A percentile compares a stretch with the other conserved stretches of the same genome.
phyloP scores from a whole-genome alignment of 1,139 yeast genomes.

The Kurtzmaniella quercitrusa region DNA sequence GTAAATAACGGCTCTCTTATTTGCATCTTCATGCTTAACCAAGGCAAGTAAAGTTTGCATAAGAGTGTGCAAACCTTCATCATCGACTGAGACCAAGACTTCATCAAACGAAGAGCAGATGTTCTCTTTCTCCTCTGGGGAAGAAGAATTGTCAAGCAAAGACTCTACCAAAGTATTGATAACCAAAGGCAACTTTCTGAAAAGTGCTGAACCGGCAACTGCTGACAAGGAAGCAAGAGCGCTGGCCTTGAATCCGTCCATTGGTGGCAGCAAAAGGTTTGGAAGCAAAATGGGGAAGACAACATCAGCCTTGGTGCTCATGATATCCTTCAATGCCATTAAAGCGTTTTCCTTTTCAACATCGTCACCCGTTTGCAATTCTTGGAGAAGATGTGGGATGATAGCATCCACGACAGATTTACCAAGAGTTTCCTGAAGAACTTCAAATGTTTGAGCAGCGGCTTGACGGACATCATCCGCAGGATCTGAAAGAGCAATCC shows the following conservation, averaged over 20 bases:
- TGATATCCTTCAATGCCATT: conserved; percentile 84
- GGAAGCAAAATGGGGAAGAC: conserved; percentile 95
- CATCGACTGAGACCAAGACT: conserved; percentile 68
- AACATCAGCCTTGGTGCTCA: conserved; percentile 85
- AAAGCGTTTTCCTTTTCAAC: conserved; percentile 69
- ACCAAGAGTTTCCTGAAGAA: conserved; percentile 77
- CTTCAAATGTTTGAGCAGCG: conserved; percentile 89
- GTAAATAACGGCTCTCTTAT: conserved; percentile 63
- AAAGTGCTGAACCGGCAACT: conserved; percentile 84
- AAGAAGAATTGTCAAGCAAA: conserved; percentile 34
- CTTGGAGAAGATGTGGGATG: conserved; percentile 74
- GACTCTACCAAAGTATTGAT: conserved; percentile 70
- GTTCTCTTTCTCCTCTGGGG: conserved; percentile 34
- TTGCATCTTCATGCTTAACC: conserved; percentile 71
- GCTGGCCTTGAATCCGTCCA: conserved; percentile 77
- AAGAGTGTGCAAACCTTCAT: conserved; percentile 80
- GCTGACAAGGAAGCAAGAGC: conserved; percentile 87
- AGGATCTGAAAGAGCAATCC: conserved; percentile 74
- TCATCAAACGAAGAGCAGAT: conserved; percentile 59
- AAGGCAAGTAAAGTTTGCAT: conserved; percentile 76
- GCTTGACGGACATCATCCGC: conserved; percentile 77
- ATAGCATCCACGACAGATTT: conserved; percentile 84
- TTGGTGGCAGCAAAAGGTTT: conserved; percentile 74
- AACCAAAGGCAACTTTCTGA: conserved; percentile 66
- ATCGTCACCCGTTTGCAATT: conserved; percentile 57